Conservation (phyloP, 495 filamentous ascomycete genomes). For the Bathelium albidoporum region DNA sequence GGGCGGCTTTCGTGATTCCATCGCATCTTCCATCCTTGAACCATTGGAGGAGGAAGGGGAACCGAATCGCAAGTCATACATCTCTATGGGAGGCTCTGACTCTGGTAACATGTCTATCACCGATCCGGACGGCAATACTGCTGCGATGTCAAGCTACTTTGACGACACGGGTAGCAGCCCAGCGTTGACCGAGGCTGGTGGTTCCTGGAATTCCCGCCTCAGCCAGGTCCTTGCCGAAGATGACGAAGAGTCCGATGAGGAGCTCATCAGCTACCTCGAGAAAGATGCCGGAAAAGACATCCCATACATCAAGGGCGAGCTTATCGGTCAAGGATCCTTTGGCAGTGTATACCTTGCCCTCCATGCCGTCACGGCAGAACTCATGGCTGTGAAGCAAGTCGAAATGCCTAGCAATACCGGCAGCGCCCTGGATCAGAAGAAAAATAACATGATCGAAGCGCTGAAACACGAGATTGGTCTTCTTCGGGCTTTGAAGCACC, state of each 20-base stretch:
- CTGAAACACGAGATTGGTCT: constrained; percentile 94
- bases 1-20: constrained; percentile 67
- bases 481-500: constrained; percentile 85
- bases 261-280: constrained; percentile 55
- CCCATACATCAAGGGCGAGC: constrained; percentile 97
- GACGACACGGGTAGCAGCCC: constrained; percentile 70
- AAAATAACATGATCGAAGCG: constrained; percentile 95
- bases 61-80: constrained; percentile 88
- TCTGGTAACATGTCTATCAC: constrained; percentile 46
- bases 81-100: constrained; percentile 54
- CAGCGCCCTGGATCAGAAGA: constrained; percentile 74
- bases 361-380: constrained; percentile 93
- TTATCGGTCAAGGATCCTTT: constrained; percentile 96
- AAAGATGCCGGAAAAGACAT: constrained; percentile 89
- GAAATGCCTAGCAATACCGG: constrained; percentile 76
- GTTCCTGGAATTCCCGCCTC: constrained; percentile 58
- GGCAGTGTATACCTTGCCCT: constrained; percentile 93
- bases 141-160: constrained; percentile 62
- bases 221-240: constrained; percentile 57
- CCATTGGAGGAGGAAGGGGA: constrained; percentile 79
- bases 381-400: constrained; percentile 98
- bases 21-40: constrained; percentile 79
- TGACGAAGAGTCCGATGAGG: constrained; percentile 71
- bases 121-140: constrained; percentile 60
- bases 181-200: constrained; percentile 49